Evolutionary conservation across 2,329 filamentous ascomycete genomes (phyloP), one percentile per base, ranked within the genome.

Genomic region (Tympanopsis confertula): DNA sequence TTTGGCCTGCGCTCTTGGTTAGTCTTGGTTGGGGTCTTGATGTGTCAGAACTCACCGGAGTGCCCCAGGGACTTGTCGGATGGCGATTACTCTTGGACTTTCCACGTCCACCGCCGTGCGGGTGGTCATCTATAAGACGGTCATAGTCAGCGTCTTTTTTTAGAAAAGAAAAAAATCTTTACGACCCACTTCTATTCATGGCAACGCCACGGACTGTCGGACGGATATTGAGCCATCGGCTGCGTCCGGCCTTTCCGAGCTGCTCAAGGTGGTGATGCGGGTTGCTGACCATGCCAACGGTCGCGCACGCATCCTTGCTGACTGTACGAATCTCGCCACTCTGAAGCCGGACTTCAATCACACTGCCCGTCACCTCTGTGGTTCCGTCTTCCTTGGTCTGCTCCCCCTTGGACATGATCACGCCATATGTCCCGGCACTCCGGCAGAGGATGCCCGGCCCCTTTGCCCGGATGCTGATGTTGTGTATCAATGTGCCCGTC

Each of bases 11-110:
- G 29, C 39, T 28, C 12, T 14, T 39, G 35, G 49, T 65, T 43
- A 65, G 56, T 42, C 28, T 14, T 19, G 19, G 19, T 7, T 22
- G 13, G 20, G 38, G 24, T 24, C 5, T 30, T 24, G 5, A 12
- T 5, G 19, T 19, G 19, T 37, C 18, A 10, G 22, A 22, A 76
- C 86, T 66, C 81, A 93, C 87, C 55, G 86, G 89, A 56, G 78
- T 82, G 57, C 93, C 91, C 91, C 93, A 98, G 41, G 91, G 91
- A 63, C 86, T 94, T 51, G 91, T 86, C 22, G 93, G 91, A 56
- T 94, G 73, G 43, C 88, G 78, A 57, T 95, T 94, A 77, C 91
- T 87, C 84, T 98, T 98, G 41, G 87, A 95, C 68, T 98, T 98
- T 68, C 91, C 91, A 71, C 93, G 78, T 62, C 91, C 91, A 82